phyloP scores from a whole-genome alignment of 805 yeast genomes.

The Candida easanensis region DNA sequence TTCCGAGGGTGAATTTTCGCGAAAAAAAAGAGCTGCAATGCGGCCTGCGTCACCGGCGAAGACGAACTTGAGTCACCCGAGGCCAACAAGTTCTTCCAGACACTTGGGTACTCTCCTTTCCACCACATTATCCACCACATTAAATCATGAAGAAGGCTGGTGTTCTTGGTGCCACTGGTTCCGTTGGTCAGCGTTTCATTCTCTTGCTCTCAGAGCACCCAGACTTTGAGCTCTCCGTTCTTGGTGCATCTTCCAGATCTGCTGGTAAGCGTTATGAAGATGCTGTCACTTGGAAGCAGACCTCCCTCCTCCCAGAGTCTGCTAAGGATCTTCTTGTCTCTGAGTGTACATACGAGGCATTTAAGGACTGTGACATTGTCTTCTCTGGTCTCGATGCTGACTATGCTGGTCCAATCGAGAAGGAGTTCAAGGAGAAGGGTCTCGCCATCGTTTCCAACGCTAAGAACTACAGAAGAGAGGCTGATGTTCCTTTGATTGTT shows the following conservation, averaged over 20 bases:
- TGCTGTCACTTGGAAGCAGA: constrained; percentile 94
- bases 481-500: constrained; percentile 87
- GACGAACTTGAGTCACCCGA: background rate
- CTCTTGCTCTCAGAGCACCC: constrained; percentile 84
- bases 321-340: constrained; percentile 64
- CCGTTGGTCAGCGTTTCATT: constrained; percentile 96
- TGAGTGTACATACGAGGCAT: constrained; percentile 74
- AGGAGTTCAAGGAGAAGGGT: constrained; percentile 78
- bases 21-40: background rate
- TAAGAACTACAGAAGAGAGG: constrained; percentile 87
- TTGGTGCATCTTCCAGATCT: constrained; percentile 92
- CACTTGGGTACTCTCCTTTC: too few species aligned
- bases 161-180: constrained; percentile 97
- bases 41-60: too few species aligned
- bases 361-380: constrained; percentile 88
- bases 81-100: too few species aligned
- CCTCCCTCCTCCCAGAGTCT: constrained; percentile 68
- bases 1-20: background rate
- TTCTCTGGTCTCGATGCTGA: constrained; percentile 94
- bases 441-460: constrained; percentile 90
- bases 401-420: constrained; percentile 89
- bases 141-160: constrained; percentile 52
- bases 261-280: constrained; percentile 86
- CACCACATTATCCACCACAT: background rate
- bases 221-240: constrained; percentile 74